A percentile compares a stretch with the other conserved stretches of the same genome.
These are phyloP conservation scores for Xylaria venustula DNA, from an alignment of 495 filamentous ascomycete species.

Conservation along the genomic window DNA sequence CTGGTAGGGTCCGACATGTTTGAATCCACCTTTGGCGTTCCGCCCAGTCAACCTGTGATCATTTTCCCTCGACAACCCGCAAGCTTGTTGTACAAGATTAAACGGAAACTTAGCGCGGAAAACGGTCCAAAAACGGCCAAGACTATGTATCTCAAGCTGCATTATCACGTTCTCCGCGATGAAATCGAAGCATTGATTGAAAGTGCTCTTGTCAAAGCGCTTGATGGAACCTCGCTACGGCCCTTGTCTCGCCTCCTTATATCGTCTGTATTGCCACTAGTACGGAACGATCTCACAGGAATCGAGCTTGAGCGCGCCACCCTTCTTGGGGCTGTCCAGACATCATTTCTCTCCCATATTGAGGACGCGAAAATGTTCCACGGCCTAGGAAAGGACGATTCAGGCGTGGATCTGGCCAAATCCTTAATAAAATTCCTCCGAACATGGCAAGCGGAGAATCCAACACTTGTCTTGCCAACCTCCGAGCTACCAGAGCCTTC, in stretches of 20 bases:
- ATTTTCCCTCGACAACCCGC: constrained; percentile 82
- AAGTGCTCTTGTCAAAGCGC: constrained; percentile 33
- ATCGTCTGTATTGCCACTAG: constrained; percentile 48
- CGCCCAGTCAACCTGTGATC: constrained; percentile 53
- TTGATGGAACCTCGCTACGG: constrained; percentile 39
- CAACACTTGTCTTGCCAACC: constrained; percentile 30
- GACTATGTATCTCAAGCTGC: constrained; percentile 66
- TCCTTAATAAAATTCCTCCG: constrained; percentile 33
- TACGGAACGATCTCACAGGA: constrained; percentile 51
- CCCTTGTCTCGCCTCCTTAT: constrained; percentile 49
- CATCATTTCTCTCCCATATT: constrained; percentile 33
- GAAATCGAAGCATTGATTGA: constrained; percentile 53
- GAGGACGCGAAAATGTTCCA: constrained; percentile 44
- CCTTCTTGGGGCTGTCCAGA: constrained; percentile 50
- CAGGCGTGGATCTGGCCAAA: constrained; percentile 23
- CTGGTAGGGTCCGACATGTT: constrained; percentile 70
- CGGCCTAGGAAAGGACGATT: constrained; percentile 37
- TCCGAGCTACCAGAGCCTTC: constrained; percentile 23
- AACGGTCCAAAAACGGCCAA: constrained; percentile 39
- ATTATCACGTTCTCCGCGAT: constrained; percentile 78
- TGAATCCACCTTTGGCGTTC: constrained; percentile 59
- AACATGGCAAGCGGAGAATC: constrained; percentile 37
- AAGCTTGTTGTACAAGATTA: constrained; percentile 79
- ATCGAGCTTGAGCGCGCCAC: constrained; percentile 60
- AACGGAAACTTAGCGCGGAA: constrained; percentile 33